Base-by-base conservation (phyloP, 2,329 filamentous ascomycete species). In the Cercospora berteroae region DNA sequence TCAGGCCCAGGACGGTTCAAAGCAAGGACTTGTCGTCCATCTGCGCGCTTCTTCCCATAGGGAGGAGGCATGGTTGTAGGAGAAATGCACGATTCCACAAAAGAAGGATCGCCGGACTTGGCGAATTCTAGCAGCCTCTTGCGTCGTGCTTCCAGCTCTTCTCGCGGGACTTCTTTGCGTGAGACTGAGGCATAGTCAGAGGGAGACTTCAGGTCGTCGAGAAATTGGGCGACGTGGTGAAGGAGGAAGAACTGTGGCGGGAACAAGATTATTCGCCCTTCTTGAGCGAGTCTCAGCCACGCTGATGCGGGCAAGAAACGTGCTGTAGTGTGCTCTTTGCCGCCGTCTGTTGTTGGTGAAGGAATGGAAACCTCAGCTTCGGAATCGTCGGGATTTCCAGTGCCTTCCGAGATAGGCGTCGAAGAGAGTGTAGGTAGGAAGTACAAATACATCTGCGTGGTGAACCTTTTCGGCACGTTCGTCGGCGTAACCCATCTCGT, bases 391-490 rank as follows among this genome's bases (percentile, higher is more conserved):
- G 73, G 72, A 69, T 48, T 75, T 71, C 63, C 65, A 12, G 65
- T 64, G 7, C 70, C 68, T 39, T 75, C 29, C 65, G 66, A 61
- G n/a, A 74, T 10, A 5, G 74, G 74, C 71, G 82, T 77, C 72
- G 82, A 71, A 57, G 80, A 59, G 29, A 74, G 65, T 1, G 76
- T 74, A 0, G 93, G 93, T 2, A 97, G 84, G 79, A 96, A 89
- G 80, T 97, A 97, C 10, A 98, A 79, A 80, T 98, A 99, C 94
- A 98, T 98, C 77, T 97, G 94, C 0, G 94, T 97, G 0, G 91
- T 92, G 81, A 96, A 99, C 56, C 95, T 87, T 73, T 89, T 92
- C 0, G 88, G 86, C 1, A 90, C 82, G 69, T 86, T 88, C 0
- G 83, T 79, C 0, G 94, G 94, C 2, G 95, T 98, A 65, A 98